Percentiles rank a stretch among this genome's conserved stretches.
Evolutionary conservation across 2,329 filamentous ascomycete genomes (phyloP).

Genomic region (Cladobotryum protrusum): DNA sequence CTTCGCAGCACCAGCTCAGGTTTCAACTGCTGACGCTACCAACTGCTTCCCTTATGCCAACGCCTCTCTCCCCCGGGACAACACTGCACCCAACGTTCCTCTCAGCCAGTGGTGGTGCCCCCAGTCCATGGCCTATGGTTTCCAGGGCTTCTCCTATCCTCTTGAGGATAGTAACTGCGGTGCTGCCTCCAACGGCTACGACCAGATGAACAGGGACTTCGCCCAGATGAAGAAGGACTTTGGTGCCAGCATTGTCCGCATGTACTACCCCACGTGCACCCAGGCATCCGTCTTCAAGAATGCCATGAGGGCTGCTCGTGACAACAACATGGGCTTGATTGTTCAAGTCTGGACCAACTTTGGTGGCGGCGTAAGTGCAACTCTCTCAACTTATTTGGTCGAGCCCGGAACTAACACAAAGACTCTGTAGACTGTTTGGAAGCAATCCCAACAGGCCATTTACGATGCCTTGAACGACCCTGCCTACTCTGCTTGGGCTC

Average conservation of each 20-base stretch:
- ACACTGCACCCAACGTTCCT: constrained; percentile 10
- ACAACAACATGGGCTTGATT: constrained; percentile 17
- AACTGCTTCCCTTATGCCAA: constrained; percentile 16
- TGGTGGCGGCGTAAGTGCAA: constrained; percentile 14
- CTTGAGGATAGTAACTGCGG: constrained; percentile 16
- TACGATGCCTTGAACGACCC: constrained; percentile 15
- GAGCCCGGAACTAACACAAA: constrained; percentile 1
- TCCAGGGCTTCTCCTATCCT: constrained; percentile 18
- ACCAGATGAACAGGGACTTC: constrained; percentile 16
- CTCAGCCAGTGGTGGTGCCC: constrained; percentile 17
- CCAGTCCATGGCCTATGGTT: constrained; percentile 15
- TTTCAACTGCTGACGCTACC: background rate
- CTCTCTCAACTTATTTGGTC: background rate
- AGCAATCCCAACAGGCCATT: constrained; percentile 16
- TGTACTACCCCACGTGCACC: constrained; percentile 18
- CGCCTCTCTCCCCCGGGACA: constrained; percentile 12
- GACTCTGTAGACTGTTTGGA: constrained; percentile 11
- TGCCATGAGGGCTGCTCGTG: constrained; percentile 14
- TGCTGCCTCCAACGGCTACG: constrained; percentile 11
- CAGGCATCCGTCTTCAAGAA: constrained; percentile 14
- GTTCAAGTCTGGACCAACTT: constrained; percentile 20
- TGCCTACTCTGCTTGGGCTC: constrained; percentile 12
- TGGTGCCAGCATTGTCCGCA: constrained; percentile 16
- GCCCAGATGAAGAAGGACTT: constrained; percentile 17
- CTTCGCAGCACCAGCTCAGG: constrained; percentile 4